Base-by-base conservation (phyloP, 768 basidiomycete species). In the Omphalotus guepiniiformis region DNA sequence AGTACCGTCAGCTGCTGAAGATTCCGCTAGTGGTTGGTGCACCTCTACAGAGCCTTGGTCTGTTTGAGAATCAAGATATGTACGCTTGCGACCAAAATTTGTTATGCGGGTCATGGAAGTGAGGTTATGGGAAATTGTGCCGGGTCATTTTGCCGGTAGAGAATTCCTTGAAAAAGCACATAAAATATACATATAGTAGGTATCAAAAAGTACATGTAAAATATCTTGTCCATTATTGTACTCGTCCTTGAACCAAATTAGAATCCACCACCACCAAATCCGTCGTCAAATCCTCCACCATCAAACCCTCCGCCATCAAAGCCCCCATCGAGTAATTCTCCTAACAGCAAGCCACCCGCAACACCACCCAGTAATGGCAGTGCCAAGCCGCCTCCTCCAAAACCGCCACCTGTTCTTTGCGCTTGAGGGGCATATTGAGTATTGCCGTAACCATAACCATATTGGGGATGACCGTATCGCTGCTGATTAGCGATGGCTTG, bases 61-160 rank as follows among this genome's bases (percentile, higher is more conserved):
- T 8, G 43, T 23, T 0, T 78, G 80, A 12, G 86, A 83, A 51
- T 89, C 72, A 12, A 88, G 53, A 57, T 87, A 80, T 4, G 80
- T 83, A 41, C 88, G 69, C 60, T 90, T 91, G 44, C 76, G 73
- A n/a, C 82, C 83, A 61, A 89, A 74, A 55, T 79, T 82, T 7
- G 88, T 88, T 48, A 82, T 68, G 35, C 88, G 78, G 12, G 88
- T 88, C 88, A 90, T 89, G 53, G 40, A 30, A 9, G n/a, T 11
- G 16, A 27, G 23, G 16, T n/a, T 9, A 32, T 32, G 9, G n/a
- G 30, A 32, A 32, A 32, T n/a, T 27, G 21, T 16, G 18, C 7
- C 15, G 28, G 5, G 7, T n/a, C 15, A 16, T n/a, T 37, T 37
- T n/a, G 35, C 15, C 21, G 35, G 6, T 21, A n/a, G n/a, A n/a